These are phyloP conservation scores for Ascochyta koolunga DNA, from an alignment of 2,329 filamentous ascomycete species.

Conservation along the genomic window DNA sequence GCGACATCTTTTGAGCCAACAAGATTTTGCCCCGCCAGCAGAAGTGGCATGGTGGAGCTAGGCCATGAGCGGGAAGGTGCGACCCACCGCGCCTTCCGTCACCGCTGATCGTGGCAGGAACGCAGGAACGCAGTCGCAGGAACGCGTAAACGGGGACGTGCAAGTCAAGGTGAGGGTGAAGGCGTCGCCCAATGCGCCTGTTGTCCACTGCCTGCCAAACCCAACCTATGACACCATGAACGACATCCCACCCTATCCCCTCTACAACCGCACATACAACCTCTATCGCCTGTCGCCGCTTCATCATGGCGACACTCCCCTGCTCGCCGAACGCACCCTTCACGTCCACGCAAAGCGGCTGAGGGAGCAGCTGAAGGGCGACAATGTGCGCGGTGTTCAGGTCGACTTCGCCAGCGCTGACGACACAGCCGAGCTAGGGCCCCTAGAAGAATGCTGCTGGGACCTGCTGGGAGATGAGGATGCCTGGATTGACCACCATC, in stretches of 20 bases:
- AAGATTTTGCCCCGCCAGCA: constrained; percentile 12
- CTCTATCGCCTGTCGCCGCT: constrained; percentile 61
- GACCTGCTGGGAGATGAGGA: constrained; percentile 50
- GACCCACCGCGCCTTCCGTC: constrained; percentile 14
- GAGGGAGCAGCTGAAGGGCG: constrained; percentile 56
- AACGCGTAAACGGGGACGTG: too few relatives aligned
- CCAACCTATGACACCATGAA: constrained; percentile 29
- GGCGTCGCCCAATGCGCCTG: constrained; percentile 1
- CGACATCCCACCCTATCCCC: constrained; percentile 49
- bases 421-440: constrained; percentile 53
- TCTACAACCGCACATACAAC: constrained; percentile 62
- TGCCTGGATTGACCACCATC: constrained; percentile 47
- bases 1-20: neutral
- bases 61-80: neutral
- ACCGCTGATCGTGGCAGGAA: constrained; percentile 2
- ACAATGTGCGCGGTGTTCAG: constrained; percentile 55
- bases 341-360: constrained; percentile 56
- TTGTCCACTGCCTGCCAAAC: neutral
- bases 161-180: too few relatives aligned
- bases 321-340: constrained; percentile 48
- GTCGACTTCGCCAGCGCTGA: constrained; percentile 47
- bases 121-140: neutral
- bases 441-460: constrained; percentile 57
- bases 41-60: neutral
- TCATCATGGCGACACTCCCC: constrained; percentile 51